Percentiles rank a stretch among this genome's conserved stretches.
Conservation (phyloP, 2,329 filamentous ascomycete species). For the Chaetomium sp. region DNA sequence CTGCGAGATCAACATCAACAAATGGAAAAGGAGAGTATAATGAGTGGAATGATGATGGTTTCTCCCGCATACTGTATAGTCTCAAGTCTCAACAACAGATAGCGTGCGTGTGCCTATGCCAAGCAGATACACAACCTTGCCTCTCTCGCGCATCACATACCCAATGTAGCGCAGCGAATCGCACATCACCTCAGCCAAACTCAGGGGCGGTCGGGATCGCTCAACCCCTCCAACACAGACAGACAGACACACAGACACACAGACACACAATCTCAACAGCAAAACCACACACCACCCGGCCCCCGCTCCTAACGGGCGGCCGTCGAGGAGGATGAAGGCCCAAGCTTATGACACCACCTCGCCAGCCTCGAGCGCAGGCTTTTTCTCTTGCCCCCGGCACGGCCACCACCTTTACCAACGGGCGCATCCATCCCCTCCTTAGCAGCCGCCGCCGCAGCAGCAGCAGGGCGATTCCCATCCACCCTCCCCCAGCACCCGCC, state of each 20-base stretch:
- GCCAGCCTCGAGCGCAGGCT: conserved; percentile 24
- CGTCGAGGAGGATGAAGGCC: conserved; percentile 11
- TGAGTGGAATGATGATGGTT: neutral
- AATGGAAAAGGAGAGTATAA: neutral
- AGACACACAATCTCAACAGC: neutral
- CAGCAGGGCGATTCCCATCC: neutral
- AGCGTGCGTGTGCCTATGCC: neutral
- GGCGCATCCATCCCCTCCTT: neutral
- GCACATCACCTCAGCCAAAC: neutral
- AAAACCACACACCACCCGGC: neutral
- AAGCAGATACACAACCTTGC: neutral
- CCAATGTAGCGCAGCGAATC: neutral
- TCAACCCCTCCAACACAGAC: too few relatives aligned
- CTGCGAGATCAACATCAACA: neutral
- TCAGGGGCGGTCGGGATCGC: neutral
- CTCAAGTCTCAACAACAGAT: neutral
- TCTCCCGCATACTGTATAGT: neutral
- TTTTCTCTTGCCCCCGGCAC: neutral
- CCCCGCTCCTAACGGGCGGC: conserved; percentile 5
- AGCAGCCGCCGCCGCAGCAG: neutral
- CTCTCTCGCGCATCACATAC: neutral
- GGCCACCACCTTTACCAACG: neutral
- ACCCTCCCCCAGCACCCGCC: neutral
- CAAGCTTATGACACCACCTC: conserved; percentile 29
- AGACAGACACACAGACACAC: too few relatives aligned